Evolutionary conservation across 1,284 basidiomycete species (phyloP).

Genomic region (Tylopilus sp.): DNA sequence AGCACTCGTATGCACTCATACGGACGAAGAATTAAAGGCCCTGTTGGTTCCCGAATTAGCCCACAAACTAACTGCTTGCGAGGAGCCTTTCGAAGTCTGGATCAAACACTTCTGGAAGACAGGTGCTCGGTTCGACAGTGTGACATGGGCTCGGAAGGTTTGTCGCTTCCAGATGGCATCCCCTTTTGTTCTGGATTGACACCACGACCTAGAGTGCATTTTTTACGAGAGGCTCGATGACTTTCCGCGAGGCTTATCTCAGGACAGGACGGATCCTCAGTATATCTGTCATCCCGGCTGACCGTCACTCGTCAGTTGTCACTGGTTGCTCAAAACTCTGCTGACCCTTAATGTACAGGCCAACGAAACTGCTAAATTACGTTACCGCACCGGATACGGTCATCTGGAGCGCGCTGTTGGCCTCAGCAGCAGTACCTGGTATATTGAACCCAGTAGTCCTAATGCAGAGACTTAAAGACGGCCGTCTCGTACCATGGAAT

Average conservation of each 20-base stretch:
- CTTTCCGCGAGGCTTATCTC: conserved; percentile 93
- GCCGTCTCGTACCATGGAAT: conserved; percentile 86
- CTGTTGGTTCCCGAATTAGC: conserved; percentile 83
- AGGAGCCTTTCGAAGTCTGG: conserved; percentile 81
- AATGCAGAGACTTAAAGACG: conserved; percentile 89
- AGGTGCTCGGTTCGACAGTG: conserved; percentile 91
- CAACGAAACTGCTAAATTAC: conserved; percentile 94
- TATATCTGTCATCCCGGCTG: conserved; percentile 91
- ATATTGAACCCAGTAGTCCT: conserved; percentile 86
- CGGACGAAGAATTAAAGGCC: conserved; percentile 80
- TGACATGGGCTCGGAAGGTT: conserved; percentile 90
- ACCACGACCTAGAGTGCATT: conserved; percentile 51
- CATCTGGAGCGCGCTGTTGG: conserved; percentile 75
- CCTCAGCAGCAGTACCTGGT: conserved; percentile 82
- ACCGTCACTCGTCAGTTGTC: conserved; percentile 77
- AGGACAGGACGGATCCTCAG: conserved; percentile 92
- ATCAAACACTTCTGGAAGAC: conserved; percentile 77
- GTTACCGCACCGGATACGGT: conserved; percentile 90
- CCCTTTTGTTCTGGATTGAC: not conserved
- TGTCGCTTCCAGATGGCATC: conserved; percentile 7
- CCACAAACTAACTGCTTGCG: conserved; percentile 86
- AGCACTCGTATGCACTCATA: conserved; percentile 83
- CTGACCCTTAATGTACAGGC: conserved; percentile 43
- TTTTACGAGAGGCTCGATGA: conserved; percentile 92
- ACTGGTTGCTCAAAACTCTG: conserved; percentile 2